Evolutionary conservation across 176 grass and related monocot species (phyloP), one percentile per base, ranked within the genome.

Genomic region (Triticum urartu): DNA sequence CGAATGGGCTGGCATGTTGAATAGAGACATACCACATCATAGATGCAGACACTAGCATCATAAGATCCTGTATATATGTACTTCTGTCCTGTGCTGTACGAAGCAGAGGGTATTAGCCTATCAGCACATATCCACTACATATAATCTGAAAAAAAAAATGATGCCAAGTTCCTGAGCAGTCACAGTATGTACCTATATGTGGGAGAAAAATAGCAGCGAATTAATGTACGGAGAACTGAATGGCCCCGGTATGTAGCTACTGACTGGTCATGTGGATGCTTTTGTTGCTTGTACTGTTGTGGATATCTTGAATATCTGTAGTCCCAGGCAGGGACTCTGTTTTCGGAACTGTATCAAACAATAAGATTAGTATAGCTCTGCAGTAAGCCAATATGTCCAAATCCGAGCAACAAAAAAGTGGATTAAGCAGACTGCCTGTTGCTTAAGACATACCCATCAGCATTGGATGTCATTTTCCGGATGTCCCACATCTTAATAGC

Each of bases 1-100:
- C 17, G 48, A 76, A 28, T 65, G 40, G 26, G 39, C 25, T 85
- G 32, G 33, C 14, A 66, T 22, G 72, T 38, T 4, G 33, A 75
- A 75, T 47, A 2, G 11, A 45, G 17, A 50, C 74, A 50, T 92
- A 97, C 95, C 92, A 93, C 75, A 70, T 97, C 92, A 75, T 97
- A 95, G 33, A 97, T 93, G 76, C 89, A 88, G 34, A 97, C 91
- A 25, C 66, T 73, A 32, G 82, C 69, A 86, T 97, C 95, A 42
- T 88, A 85, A 6, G 95, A 97, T 82, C 95, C 95, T 24, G 92
- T 91, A 91, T 97, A 97, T 85, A 97, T 95, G 87, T 95, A 94
- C 83, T 82, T 91, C 68, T 91, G 92, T 65, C 95, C 92, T 3
- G 92, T 93, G 85, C 95, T 94, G 89, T 71, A 78, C 64, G 61